Evolutionary conservation across 768 basidiomycete genomes (phyloP), one percentile per base, ranked within the genome.

Genomic region (Naganishia friedmannii): DNA sequence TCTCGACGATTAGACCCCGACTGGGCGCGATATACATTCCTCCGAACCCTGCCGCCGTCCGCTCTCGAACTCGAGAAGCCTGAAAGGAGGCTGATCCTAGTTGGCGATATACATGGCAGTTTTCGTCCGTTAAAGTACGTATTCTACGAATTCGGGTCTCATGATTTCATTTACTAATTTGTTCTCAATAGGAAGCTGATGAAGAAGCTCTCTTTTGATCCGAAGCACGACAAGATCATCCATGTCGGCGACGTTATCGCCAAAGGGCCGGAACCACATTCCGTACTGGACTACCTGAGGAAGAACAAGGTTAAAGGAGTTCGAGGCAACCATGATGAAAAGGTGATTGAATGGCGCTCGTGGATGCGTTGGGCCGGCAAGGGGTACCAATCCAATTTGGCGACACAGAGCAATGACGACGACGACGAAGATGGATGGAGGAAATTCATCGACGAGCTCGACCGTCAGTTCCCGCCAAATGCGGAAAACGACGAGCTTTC

Each of bases 271-370:
- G 84, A 85, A 66, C 72, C 84, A 42, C 85, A 85, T n/a, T 83
- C 85, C 7, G 84, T 90, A 23, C 81, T 95, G 10, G 80, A 83
- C 8, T 91, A 86, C 79, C 84, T 96, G 84, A 81, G 87, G 2
- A 76, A 82, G 10, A 45, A 88, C 74, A 86, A 87, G 63, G 83
- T 92, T 53, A 85, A 85, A 28, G 93, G 92, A 19, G 92, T 96
- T 3, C 87, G 94, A 34, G 94, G 95, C 0, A 98, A 98, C 78
- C 92, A 97, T 77, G 94, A 98, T 82, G 92, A 97, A 80, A 85
- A 85, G 72, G 87, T 93, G 53, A 85, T 97, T 54, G 90, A 95
- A 82, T 96, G 94, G 94, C 85, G 88, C 29, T 83, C 85, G 1
- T 98, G 92, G 92, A 85, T 90, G 63, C 84, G 78, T 73, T 75